phyloP scores from a whole-genome alignment of 129 eudicot species.

The Tagetes erecta region DNA sequence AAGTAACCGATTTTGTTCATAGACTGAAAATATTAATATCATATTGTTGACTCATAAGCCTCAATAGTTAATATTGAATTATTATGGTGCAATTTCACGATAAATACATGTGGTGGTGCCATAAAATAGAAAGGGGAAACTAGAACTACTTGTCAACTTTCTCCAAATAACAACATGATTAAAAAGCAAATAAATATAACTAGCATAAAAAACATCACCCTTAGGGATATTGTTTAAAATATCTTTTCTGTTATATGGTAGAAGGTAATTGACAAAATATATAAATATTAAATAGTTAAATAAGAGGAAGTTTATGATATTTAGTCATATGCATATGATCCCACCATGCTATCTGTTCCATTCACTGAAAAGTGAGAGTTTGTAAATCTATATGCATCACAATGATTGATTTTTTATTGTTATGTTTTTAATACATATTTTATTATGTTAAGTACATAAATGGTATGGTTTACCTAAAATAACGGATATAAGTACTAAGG shows the following conservation, averaged over 20 bases:
- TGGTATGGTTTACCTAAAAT: no score
- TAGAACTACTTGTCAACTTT: constrained; percentile 3
- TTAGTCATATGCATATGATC: constrained; percentile 36
- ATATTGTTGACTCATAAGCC: background rate
- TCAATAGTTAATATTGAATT: background rate
- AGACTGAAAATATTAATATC: background rate
- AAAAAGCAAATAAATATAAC: constrained; percentile 12
- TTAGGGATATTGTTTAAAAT: constrained; percentile 23
- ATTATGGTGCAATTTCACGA: background rate
- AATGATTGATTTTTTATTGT: background rate
- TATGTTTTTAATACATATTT: background rate
- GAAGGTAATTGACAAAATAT: constrained; percentile 30
- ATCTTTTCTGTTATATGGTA: background rate
- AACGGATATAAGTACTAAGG: no score
- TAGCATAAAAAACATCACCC: constrained; percentile 25
- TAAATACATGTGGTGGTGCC: constrained; percentile 1
- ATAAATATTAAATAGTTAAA: background rate
- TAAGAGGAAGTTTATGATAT: background rate
- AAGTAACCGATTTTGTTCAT: background rate
- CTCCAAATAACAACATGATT: constrained; percentile 4
- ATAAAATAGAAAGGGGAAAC: constrained; percentile 3
- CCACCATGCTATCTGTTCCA: constrained; percentile 35
- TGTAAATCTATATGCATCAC: constrained; percentile 15
- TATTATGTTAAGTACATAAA: background rate
- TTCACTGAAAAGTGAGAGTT: constrained; percentile 24